Conservation (phyloP, 495 filamentous ascomycete genomes). For the Tuber melanosporum region DNA sequence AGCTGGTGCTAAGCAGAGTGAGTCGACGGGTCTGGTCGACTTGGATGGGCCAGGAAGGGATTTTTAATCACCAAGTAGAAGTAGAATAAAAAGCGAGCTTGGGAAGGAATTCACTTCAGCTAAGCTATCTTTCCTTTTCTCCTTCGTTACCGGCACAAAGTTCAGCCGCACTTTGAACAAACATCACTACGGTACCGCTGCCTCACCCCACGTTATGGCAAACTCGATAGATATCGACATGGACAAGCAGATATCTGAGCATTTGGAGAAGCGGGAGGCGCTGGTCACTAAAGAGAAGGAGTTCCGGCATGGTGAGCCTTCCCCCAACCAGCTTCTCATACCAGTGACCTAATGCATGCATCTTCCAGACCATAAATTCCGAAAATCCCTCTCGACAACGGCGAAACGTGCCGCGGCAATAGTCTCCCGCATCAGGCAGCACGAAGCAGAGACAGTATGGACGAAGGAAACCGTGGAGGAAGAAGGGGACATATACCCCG, state of each 20-base stretch:
- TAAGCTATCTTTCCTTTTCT: background rate
- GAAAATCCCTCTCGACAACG: constrained; percentile 63
- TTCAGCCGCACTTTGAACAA: background rate
- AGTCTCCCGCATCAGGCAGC: constrained; percentile 65
- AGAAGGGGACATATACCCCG: constrained; percentile 60
- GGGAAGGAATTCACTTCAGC: background rate
- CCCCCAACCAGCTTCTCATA: constrained; percentile 18
- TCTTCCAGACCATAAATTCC: constrained; percentile 55
- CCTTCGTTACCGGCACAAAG: background rate
- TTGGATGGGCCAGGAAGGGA: background rate
- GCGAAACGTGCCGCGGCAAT: constrained; percentile 70
- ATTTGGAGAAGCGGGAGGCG: constrained; percentile 66
- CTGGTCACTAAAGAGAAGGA: constrained; percentile 74
- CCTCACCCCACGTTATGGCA: background rate
- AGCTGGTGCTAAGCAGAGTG: background rate
- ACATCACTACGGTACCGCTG: background rate
- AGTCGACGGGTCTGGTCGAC: background rate
- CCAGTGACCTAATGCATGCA: constrained; percentile 22
- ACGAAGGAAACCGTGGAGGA: constrained; percentile 61
- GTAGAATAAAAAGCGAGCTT: background rate
- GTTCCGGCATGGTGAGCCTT: constrained; percentile 65
- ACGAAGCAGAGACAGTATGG: constrained; percentile 69
- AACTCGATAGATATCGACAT: constrained; percentile 1
- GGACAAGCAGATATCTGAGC: constrained; percentile 45
- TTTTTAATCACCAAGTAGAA: background rate